Base-by-base conservation (phyloP, 2,329 filamentous ascomycete species). In the Xenoacremonium recifei region DNA sequence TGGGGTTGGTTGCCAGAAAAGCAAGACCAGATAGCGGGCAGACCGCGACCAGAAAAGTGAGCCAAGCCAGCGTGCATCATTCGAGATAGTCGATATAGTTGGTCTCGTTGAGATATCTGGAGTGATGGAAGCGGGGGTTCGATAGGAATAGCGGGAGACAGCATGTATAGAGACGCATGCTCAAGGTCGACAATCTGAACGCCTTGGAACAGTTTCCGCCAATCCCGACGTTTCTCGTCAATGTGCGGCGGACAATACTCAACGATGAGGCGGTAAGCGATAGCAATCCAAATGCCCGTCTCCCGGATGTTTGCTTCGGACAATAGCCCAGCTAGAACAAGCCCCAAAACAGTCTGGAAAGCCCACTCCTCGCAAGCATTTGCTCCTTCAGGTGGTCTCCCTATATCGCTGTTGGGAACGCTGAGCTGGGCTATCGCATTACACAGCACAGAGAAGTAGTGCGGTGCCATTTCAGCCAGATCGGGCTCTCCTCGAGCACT, bases 11-110 rank as follows among this genome's bases (percentile, higher is more conserved):
- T 49, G 16, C 52, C 53, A 3, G 60, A 60, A 38, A 70, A 64
- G 40, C 63, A 68, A 1, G 66, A 68, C 68, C 68, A 71, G 31
- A 72, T 70, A 0, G 68, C 69, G 2, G 68, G 67, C 6, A 72
- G 42, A 0, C 67, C 62, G 6, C 68, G 55, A 1, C 67, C 68
- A 2, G 68, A 67, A 39, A 72, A 72, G 37, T 70, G 65, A 3
- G 60, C 64, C 4, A 71, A 47, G 1, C 69, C 68, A 0, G 62
- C 68, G 37, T 72, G 66, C 68, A 72, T 70, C 67, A 72, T 70
- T 13, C 66, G 61, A 2, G 68, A 70, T 0, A 72, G 54, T 5
- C 63, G 58, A 30, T 69, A 67, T 3, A 71, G 61, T 16, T 68
- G 67, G 42, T 71, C 68, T 32, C 62, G 61, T 10, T 60, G 55